Conservation (phyloP, 2,329 filamentous ascomycete genomes). For the Hyphodiscus sp. region DNA sequence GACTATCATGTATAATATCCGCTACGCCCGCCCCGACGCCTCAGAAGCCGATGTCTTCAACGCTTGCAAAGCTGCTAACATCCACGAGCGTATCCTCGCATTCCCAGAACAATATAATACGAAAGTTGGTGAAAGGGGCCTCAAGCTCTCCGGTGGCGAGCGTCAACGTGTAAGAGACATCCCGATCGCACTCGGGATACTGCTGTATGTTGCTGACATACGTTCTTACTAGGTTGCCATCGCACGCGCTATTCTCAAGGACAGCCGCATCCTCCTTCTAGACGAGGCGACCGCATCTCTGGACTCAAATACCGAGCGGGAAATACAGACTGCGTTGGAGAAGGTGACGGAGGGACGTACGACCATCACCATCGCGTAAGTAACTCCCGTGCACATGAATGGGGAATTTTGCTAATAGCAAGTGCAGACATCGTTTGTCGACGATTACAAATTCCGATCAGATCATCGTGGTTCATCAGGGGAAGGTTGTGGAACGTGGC, state of each 20-base stretch:
- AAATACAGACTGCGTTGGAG: neutral
- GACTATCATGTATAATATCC: constrained; percentile 1
- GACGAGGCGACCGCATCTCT: neutral
- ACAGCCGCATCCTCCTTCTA: neutral
- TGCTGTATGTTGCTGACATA: constrained; percentile 4
- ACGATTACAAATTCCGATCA: constrained; percentile 88
- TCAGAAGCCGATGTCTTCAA: constrained; percentile 1
- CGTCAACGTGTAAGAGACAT: constrained; percentile 48
- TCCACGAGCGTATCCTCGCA: constrained; percentile 32
- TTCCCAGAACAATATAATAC: constrained; percentile 62
- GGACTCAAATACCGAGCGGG: neutral
- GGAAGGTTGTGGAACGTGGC: constrained; percentile 66
- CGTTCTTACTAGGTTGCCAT: constrained; percentile 44
- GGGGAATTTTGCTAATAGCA: neutral
- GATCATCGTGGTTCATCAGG: constrained; percentile 72
- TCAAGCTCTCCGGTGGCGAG: constrained; percentile 72
- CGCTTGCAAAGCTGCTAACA: constrained; percentile 1
- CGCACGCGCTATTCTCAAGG: constrained; percentile 43
- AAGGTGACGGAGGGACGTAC: neutral
- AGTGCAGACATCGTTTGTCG: constrained; percentile 60
- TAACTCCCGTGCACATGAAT: neutral
- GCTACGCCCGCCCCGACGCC: neutral
- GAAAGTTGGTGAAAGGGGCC: constrained; percentile 66
- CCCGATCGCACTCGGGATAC: neutral
- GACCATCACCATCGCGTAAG: constrained; percentile 76